A percentile compares a stretch with the other conserved stretches of the same genome.
phyloP scores from a whole-genome alignment of 305 asterid species.

The Solanum hybrid region DNA sequence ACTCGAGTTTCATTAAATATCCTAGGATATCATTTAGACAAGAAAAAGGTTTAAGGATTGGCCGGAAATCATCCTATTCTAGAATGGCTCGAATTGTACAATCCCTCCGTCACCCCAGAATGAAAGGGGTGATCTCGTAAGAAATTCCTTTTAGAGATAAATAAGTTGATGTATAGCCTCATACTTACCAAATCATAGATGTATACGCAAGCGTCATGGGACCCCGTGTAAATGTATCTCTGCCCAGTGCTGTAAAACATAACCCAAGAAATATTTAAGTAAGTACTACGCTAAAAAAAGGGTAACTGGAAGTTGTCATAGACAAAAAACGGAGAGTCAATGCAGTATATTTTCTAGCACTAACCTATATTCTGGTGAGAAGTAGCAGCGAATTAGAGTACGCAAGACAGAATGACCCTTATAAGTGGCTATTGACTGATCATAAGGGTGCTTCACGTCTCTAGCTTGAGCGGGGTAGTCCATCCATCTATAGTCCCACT shows the following conservation, averaged over 20 bases:
- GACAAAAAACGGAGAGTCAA: neutral
- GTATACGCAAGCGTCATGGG: conserved; percentile 63
- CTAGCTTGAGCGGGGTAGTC: conserved; percentile 73
- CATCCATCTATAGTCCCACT: conserved; percentile 97
- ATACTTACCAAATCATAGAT: conserved; percentile 75
- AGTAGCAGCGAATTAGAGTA: conserved; percentile 80
- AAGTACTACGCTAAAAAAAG: neutral
- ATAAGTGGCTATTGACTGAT: conserved; percentile 70
- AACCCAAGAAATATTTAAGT: neutral
- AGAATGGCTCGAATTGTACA: neutral
- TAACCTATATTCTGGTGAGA: conserved; percentile 81
- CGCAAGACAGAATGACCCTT: conserved; percentile 83
- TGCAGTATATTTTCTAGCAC: neutral
- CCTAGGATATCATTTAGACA: neutral
- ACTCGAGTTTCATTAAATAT: neutral
- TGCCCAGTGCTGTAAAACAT: conserved; percentile 75
- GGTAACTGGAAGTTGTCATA: neutral
- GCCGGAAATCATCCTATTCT: neutral
- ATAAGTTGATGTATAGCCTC: neutral
- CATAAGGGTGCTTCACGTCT: conserved; percentile 59
- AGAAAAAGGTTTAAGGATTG: neutral
- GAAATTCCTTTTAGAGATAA: neutral
- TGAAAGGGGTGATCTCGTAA: neutral
- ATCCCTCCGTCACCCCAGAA: neutral
- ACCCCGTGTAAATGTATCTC: conserved; percentile 87